A percentile compares a stretch with the other conserved stretches of the same genome.
Conservation (phyloP, 2,329 filamentous ascomycete genomes). For the Biscogniauxia marginata region DNA sequence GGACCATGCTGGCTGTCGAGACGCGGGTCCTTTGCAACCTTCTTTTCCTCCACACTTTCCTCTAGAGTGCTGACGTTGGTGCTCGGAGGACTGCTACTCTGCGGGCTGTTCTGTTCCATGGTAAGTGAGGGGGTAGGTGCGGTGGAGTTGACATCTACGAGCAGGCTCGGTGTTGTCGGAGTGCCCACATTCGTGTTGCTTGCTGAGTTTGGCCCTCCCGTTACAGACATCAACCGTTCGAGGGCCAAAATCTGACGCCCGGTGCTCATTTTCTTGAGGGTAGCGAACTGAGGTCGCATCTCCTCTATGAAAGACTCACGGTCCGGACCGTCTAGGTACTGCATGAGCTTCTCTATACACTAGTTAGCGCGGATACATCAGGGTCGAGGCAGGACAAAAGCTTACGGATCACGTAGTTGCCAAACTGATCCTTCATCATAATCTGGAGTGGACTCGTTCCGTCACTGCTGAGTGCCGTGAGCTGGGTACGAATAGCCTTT, state of each 20-base stretch:
- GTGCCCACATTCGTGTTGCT: slow-evolving; percentile 24
- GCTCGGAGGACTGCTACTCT: slow-evolving; percentile 65
- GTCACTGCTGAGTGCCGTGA: slow-evolving; percentile 60
- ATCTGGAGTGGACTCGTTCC: slow-evolving; percentile 69
- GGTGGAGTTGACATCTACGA: slow-evolving; percentile 49
- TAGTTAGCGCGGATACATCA: slow-evolving; percentile 23
- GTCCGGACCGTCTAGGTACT: slow-evolving; percentile 59
- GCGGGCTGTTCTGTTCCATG: slow-evolving; percentile 67
- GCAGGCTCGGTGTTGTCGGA: slow-evolving; percentile 38
- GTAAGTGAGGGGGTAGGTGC: slow-evolving; percentile 66
- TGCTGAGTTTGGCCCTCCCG: slow-evolving; percentile 2
- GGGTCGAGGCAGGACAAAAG: slow-evolving; percentile 26
- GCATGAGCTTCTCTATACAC: slow-evolving; percentile 73
- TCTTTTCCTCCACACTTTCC: slow-evolving; percentile 32
- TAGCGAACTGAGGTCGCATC: slow-evolving; percentile 60
- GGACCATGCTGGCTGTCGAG: slow-evolving; percentile 10
- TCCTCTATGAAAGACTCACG: slow-evolving; percentile 52
- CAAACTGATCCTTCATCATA: slow-evolving; percentile 87
- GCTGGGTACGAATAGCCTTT: slow-evolving; percentile 62
- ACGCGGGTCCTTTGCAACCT: slow-evolving; percentile 11
- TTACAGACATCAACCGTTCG: slow-evolving; percentile 51
- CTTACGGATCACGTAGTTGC: slow-evolving; percentile 96
- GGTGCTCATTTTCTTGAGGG: slow-evolving; percentile 62
- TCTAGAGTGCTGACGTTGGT: slow-evolving; percentile 56
- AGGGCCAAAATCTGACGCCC: slow-evolving; percentile 66